Conservation (phyloP, 148 eudicot genomes). For the Chenopodium quinoa region DNA sequence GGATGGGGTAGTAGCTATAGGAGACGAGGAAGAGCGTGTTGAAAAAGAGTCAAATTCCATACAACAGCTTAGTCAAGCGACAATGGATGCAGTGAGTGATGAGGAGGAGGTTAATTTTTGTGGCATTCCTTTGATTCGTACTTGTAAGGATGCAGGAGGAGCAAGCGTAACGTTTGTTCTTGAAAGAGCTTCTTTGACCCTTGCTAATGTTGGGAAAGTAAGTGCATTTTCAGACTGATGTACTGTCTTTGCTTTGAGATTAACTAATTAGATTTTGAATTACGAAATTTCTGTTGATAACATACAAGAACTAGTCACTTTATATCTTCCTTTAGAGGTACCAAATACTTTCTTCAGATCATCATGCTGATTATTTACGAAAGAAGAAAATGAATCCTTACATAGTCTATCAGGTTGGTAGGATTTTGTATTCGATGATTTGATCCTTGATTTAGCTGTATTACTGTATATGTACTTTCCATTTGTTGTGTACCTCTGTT, state of each 20-base stretch:
- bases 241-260: background rate
- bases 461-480: background rate
- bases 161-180: conserved; percentile 31
- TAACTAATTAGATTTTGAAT: background rate
- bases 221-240: background rate
- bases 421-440: background rate
- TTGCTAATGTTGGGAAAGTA: conserved; percentile 31
- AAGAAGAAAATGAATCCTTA: conserved; percentile 28
- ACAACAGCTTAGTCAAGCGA: background rate
- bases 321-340: conserved; percentile 18
- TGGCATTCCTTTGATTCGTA: conserved; percentile 9
- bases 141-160: background rate
- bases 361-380: conserved; percentile 28
- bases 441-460: too few species aligned
- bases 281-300: background rate
- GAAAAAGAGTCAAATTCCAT: background rate
- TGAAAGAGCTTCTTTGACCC: conserved; percentile 30
- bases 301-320: background rate
- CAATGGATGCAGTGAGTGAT: background rate
- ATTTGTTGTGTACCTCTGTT: background rate
- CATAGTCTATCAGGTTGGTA: conserved; percentile 30
- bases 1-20: background rate
- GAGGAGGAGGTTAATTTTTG: conserved; percentile 2
- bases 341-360: conserved; percentile 26
- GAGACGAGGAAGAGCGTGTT: background rate